Conservation (phyloP, 2,329 filamentous ascomycete genomes). For the Aspergillus hortae region DNA sequence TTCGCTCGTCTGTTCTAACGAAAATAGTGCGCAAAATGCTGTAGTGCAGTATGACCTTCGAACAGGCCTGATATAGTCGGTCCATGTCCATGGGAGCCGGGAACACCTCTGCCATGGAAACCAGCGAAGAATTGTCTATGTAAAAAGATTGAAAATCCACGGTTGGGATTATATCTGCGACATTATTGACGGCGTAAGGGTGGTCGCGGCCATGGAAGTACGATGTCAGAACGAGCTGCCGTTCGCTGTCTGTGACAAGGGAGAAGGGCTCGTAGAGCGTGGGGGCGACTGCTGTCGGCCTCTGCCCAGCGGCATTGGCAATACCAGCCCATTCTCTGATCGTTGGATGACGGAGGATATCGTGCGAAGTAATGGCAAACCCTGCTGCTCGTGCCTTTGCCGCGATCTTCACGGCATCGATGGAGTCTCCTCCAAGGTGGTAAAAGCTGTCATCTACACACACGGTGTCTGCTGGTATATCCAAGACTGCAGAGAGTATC, state of each 20-base stretch:
- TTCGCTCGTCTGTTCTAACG: neutral
- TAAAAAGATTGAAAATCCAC: conserved; percentile 6
- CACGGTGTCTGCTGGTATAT: no score
- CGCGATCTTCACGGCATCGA: no score
- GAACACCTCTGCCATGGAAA: conserved; percentile 6
- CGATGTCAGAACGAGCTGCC: neutral
- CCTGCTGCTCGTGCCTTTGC: no score
- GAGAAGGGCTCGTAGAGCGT: neutral
- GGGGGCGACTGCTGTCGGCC: no score
- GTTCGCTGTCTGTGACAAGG: conserved; percentile 1
- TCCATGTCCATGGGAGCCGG: conserved; percentile 2
- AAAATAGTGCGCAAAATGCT: conserved; percentile 13
- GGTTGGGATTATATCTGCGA: conserved; percentile 3
- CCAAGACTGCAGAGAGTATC: no score
- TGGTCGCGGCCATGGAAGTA: neutral
- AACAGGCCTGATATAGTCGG: conserved; percentile 6
- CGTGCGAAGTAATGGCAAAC: no score
- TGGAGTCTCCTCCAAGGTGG: no score
- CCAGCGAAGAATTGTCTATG: conserved; percentile 5
- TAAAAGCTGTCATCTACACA: no score
- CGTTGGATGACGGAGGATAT: no score
- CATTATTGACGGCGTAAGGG: conserved; percentile 1
- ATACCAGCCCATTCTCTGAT: no score
- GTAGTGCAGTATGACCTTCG: neutral
- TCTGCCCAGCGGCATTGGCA: no score